Percentiles rank a stretch among this genome's conserved stretches.
Conservation (phyloP, 2,329 filamentous ascomycete species). For the Apiospora rasikravindrae region DNA sequence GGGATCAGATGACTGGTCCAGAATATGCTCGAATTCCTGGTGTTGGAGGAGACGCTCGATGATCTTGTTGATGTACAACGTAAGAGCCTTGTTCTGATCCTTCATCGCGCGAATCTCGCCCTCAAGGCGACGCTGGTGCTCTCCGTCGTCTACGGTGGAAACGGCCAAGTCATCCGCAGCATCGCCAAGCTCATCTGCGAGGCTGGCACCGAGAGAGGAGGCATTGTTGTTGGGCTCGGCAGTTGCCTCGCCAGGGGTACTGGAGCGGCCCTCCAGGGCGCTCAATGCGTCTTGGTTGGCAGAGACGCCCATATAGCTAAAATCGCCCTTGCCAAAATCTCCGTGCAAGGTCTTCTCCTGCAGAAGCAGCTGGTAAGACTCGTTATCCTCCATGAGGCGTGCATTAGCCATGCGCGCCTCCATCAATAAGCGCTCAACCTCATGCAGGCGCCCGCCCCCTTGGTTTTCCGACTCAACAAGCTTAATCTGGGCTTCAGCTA, state of each 20-base stretch:
- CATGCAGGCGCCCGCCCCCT: constrained; percentile 83
- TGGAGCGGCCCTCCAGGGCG: constrained; percentile 62
- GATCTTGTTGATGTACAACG: constrained; percentile 98
- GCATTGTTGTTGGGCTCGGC: constrained; percentile 33
- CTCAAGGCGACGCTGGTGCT: constrained; percentile 72
- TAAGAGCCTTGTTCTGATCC: constrained; percentile 96
- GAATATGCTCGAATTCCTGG: constrained; percentile 91
- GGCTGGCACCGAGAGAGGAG: constrained; percentile 53
- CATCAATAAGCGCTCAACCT: constrained; percentile 88
- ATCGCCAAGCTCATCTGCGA: constrained; percentile 85
- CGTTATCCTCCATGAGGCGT: constrained; percentile 96
- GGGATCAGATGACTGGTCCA: constrained; percentile 76
- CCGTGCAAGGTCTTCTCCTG: constrained; percentile 96
- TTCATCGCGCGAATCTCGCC: constrained; percentile 78
- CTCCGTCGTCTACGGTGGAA: constrained; percentile 63
- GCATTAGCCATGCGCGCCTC: constrained; percentile 96
- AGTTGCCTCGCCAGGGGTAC: constrained; percentile 31
- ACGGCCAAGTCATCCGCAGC: constrained; percentile 66
- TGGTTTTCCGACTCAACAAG: constrained; percentile 92
- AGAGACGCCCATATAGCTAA: constrained; percentile 68
- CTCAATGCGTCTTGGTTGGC: constrained; percentile 69
- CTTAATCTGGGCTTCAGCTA: constrained; percentile 95
- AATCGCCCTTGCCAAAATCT: constrained; percentile 83
- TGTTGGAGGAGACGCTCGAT: constrained; percentile 94
- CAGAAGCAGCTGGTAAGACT: constrained; percentile 94